Evolutionary conservation across 148 eudicot species (phyloP).

Genomic region (Persicaria maculosa): DNA sequence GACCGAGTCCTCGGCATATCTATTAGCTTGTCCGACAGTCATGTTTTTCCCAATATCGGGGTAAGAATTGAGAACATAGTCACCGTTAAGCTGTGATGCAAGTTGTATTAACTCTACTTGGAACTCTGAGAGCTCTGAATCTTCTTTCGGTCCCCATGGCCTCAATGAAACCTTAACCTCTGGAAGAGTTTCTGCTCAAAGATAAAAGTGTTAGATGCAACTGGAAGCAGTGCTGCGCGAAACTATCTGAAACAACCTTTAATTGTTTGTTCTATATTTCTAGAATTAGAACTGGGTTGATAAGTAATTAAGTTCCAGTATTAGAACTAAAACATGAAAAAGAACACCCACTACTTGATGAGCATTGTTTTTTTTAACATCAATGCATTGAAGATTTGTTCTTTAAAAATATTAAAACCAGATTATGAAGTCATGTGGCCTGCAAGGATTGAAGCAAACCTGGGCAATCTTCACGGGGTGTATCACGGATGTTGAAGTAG

Average conservation of each 20-base stretch:
- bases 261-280: not conserved
- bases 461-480: conserved; percentile 92
- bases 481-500: conserved; percentile 57
- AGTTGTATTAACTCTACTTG: conserved; percentile 77
- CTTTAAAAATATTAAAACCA: not conserved
- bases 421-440: not conserved
- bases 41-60: conserved; percentile 71
- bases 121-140: conserved; percentile 63
- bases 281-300: too few relatives aligned
- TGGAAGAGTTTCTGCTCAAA: conserved; percentile 53
- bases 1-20: conserved; percentile 67
- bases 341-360: not conserved
- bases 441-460: conserved; percentile 29
- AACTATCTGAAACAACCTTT: not conserved
- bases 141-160: conserved; percentile 70
- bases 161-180: conserved; percentile 59
- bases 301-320: not conserved
- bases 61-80: conserved; percentile 60
- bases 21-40: conserved; percentile 62
- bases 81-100: conserved; percentile 85
- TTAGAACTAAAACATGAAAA: not conserved
- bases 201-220: not conserved
- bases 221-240: not conserved
- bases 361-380: not conserved
- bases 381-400: not conserved